phyloP scores from a whole-genome alignment of 148 eudicot genomes.

The Heliosperma pusillum region DNA sequence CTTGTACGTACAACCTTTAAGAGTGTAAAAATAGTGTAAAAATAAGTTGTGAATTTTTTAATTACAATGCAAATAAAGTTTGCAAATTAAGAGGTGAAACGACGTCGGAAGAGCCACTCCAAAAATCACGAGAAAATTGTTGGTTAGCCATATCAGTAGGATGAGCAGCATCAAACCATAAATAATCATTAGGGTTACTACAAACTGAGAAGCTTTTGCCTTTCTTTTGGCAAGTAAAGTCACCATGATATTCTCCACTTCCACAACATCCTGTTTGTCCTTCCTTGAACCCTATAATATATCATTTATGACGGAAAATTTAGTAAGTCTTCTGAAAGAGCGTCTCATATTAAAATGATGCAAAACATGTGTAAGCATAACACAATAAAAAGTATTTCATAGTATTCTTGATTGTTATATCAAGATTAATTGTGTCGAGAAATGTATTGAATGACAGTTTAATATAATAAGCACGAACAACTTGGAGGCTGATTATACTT shows the following conservation, averaged over 20 bases:
- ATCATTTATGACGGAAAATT: too few relatives aligned
- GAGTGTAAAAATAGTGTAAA: not conserved
- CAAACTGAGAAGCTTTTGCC: slow-evolving; percentile 34
- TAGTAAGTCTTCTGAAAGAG: too few relatives aligned
- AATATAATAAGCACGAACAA: too few relatives aligned
- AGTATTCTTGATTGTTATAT: too few relatives aligned
- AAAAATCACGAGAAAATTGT: slow-evolving; percentile 40
- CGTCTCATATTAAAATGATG: too few relatives aligned
- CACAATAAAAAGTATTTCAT: too few relatives aligned
- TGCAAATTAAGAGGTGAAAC: slow-evolving; percentile 47
- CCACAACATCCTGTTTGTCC: slow-evolving; percentile 43
- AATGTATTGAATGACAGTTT: too few relatives aligned
- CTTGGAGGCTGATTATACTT: too few relatives aligned
- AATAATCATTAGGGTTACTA: slow-evolving; percentile 30
- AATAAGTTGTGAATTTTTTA: not conserved
- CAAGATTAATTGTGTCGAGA: too few relatives aligned
- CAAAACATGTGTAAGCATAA: too few relatives aligned
- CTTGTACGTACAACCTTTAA: not conserved
- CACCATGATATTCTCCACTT: slow-evolving; percentile 34
- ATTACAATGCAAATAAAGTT: slow-evolving; percentile 29
- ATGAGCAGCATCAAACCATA: slow-evolving; percentile 55
- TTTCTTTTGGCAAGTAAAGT: slow-evolving; percentile 30
- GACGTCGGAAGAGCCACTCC: slow-evolving; percentile 44
- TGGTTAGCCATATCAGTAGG: slow-evolving; percentile 41
- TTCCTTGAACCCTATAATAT: slow-evolving; percentile 34